Base-by-base conservation (phyloP, 345 rosid genomes). In the Aquilaria sinensis region DNA sequence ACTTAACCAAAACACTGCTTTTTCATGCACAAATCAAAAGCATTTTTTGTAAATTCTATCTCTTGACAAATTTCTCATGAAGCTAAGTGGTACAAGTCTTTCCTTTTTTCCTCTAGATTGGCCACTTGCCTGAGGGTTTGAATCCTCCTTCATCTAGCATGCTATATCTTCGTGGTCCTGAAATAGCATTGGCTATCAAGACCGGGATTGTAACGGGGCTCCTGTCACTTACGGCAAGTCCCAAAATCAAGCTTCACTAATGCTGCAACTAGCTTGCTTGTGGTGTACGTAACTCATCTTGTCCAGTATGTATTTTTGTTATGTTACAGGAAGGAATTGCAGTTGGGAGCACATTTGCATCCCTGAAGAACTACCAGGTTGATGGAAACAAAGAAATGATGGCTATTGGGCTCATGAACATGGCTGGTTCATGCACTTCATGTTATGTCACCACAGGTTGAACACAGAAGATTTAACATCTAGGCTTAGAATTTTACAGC, bases 301-400 rank as follows among this genome's bases (percentile, higher is more conserved):
- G 23, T 11, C n/a, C 63, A 53, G 14, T 12, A 14, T 53, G 56
- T 3, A 16, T 37, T 37, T 37, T 37, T 37, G 23, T 31, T 58
- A 15, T 34, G 31, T 67, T 73, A 5, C 64, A 95, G 99, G 98
- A 95, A 84, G 99, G 98, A 69, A 95, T 95, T 65, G 98, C 98
- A 6, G 98, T 95, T 15, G 99, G 99, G 62, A 91, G 99, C 67
- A 95, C 98, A 23, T 91, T 91, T 83, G 97, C 99, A 52, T 56
- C 92, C 23, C 62, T 95, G 51, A 79, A 79, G 64, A 89, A 89
- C 70, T 95, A 95, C 70, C 96, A 89, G 72, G 88, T 95, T 53
- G 97, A 91, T 64, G 99, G 96, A 8, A 95, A 91, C 85, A 89
- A 95, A 78, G 99, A 95, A 81, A 95, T 91, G 98, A 79, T 95